Percentiles rank a stretch among this genome's conserved stretches.
Conservation (phyloP, 495 filamentous ascomycete species). For the Xylona heveae region DNA sequence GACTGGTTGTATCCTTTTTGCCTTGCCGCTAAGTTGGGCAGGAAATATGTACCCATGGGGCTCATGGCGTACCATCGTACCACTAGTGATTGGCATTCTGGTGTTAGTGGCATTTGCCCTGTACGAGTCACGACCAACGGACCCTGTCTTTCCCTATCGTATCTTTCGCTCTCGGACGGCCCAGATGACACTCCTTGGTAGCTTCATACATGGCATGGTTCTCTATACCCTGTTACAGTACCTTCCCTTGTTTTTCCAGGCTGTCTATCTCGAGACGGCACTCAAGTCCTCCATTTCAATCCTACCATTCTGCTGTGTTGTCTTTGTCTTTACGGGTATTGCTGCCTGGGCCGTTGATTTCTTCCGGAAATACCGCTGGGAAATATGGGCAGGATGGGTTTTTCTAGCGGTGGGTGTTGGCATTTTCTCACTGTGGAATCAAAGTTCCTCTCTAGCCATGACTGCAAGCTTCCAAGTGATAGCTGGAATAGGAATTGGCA, state of each 20-base stretch:
- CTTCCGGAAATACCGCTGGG: slow-evolving; percentile 9
- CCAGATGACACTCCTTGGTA: no score
- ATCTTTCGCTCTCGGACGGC: slow-evolving; percentile 16
- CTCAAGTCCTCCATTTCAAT: slow-evolving; percentile 12
- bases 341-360: slow-evolving; percentile 9
- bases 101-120: slow-evolving; percentile 15
- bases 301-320: slow-evolving; percentile 10
- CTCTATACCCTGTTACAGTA: slow-evolving; percentile 15
- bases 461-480: slow-evolving; percentile 12
- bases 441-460: slow-evolving; percentile 6
- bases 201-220: slow-evolving; percentile 15
- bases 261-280: slow-evolving; percentile 13
- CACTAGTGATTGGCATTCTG: slow-evolving; percentile 16
- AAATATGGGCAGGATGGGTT: slow-evolving; percentile 12
- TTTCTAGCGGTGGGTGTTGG: slow-evolving; percentile 10
- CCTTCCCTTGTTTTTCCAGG: slow-evolving; percentile 18
- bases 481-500: slow-evolving; percentile 14
- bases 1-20: slow-evolving; percentile 13
- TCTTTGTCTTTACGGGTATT: slow-evolving; percentile 10
- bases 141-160: slow-evolving; percentile 17
- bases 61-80: slow-evolving; percentile 18
- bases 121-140: slow-evolving; percentile 14
- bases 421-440: slow-evolving; percentile 9
- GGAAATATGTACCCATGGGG: slow-evolving; percentile 20
- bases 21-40: slow-evolving; percentile 22